These are phyloP conservation scores for Centaurea solstitialis DNA, from an alignment of 129 eudicot genomes.

Conservation along the genomic window DNA sequence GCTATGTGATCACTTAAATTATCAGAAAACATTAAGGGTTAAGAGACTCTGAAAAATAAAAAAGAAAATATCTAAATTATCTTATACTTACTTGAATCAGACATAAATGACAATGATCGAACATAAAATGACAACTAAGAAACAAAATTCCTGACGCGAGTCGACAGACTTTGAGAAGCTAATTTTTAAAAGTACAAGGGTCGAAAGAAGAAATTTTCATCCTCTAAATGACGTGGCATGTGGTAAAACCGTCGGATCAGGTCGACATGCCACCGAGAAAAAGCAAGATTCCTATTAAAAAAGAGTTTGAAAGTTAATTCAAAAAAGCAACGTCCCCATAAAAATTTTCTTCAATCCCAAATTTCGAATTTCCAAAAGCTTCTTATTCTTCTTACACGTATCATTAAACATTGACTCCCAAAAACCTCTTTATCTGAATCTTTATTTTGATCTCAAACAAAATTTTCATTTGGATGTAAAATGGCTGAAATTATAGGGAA, in stretches of 20 bases:
- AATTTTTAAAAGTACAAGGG: neutral
- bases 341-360: slow-evolving; percentile 5
- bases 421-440: slow-evolving; percentile 8
- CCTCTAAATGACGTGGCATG: neutral
- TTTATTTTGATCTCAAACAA: neutral
- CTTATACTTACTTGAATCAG: too few species aligned
- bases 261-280: slow-evolving; percentile 16
- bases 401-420: slow-evolving; percentile 12
- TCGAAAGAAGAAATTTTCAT: neutral
- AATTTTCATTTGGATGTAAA: neutral
- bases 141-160: too few species aligned
- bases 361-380: slow-evolving; percentile 9
- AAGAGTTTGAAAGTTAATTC: neutral
- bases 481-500: slow-evolving; percentile 27
- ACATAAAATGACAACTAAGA: too few species aligned
- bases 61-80: too few species aligned
- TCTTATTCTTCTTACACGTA: slow-evolving; percentile 26
- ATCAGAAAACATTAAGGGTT: too few species aligned
- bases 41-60: too few species aligned
- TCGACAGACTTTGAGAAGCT: neutral
- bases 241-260: neutral
- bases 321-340: slow-evolving; percentile 17
- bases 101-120: too few species aligned
- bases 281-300: slow-evolving; percentile 9
- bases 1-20: too few species aligned